Evolutionary conservation across 768 basidiomycete species (phyloP).

Genomic region (Trametes punicea): DNA sequence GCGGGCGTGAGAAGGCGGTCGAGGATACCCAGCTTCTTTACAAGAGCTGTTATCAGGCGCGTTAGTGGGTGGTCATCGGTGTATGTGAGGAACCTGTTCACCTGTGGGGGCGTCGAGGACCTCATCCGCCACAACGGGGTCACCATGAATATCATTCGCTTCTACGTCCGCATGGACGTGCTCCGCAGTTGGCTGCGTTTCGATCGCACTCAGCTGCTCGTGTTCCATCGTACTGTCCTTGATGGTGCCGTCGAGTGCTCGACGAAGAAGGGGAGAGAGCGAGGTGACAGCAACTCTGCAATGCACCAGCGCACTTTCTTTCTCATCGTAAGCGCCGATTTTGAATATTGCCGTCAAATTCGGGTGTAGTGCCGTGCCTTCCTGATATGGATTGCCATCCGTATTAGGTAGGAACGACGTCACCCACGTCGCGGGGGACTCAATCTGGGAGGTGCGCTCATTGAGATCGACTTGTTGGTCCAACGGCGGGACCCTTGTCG

Average conservation of each 20-base stretch:
- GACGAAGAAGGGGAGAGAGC: neutral
- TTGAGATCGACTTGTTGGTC: constrained; percentile 11
- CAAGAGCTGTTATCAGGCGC: constrained; percentile 5
- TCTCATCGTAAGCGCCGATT: constrained; percentile 14
- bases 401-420: neutral
- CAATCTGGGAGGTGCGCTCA: neutral
- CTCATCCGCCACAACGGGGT: neutral
- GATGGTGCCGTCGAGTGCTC: neutral
- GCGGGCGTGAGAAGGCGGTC: constrained; percentile 64
- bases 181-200: neutral
- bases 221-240: neutral
- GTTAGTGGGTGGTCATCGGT: neutral
- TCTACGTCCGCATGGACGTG: neutral
- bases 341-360: constrained; percentile 18
- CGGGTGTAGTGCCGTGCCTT: constrained; percentile 3
- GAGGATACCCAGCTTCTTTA: constrained; percentile 40
- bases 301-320: neutral
- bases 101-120: constrained; percentile 1
- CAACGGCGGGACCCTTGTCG: neutral
- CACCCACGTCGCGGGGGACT: too few species aligned
- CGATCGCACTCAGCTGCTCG: neutral
- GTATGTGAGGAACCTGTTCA: neutral
- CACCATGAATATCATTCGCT: neutral
- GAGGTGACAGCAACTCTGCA: too few species aligned
- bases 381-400: neutral